A percentile compares a stretch with the other conserved stretches of the same genome.
Conservation (phyloP, 768 basidiomycete species). For the Leccinellum albellum region DNA sequence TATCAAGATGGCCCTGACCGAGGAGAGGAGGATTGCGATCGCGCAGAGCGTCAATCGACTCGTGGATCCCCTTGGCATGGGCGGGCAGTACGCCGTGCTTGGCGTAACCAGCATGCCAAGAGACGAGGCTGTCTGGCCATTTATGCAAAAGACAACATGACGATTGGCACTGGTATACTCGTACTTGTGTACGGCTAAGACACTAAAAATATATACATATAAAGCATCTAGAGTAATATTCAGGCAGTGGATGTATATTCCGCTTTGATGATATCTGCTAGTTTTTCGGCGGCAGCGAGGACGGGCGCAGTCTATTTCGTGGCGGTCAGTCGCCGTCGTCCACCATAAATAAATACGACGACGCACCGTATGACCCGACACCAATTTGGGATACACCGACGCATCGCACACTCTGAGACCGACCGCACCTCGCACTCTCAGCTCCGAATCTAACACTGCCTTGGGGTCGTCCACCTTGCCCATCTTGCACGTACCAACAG, state of each 20-base stretch:
- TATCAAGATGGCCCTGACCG: slow-evolving; percentile 43
- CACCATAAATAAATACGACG: too few species aligned
- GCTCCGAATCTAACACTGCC: slow-evolving; percentile 42
- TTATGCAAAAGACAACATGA: slow-evolving; percentile 14
- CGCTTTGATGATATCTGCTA: slow-evolving; percentile 32
- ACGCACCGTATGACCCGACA: slow-evolving; percentile 43
- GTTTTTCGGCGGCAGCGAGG: slow-evolving; percentile 34
- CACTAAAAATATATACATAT: background rate
- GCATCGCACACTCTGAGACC: slow-evolving; percentile 47
- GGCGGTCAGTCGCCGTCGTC: background rate
- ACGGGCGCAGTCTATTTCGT: slow-evolving; percentile 24
- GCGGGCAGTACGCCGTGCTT: slow-evolving; percentile 79
- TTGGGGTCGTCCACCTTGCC: slow-evolving; percentile 36
- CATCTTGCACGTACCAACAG: slow-evolving; percentile 36
- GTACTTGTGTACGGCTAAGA: background rate
- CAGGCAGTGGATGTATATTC: slow-evolving; percentile 7
- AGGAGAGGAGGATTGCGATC: slow-evolving; percentile 53
- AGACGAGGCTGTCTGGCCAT: slow-evolving; percentile 29
- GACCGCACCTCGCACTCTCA: slow-evolving; percentile 41
- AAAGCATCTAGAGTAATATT: background rate
- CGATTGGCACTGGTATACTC: background rate
- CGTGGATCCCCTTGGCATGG: slow-evolving; percentile 84
- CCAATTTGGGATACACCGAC: slow-evolving; percentile 40
- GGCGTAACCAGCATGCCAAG: slow-evolving; percentile 39
- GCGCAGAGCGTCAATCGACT: slow-evolving; percentile 60